Evolutionary conservation across 306 rosid species (phyloP), one percentile per base, ranked within the genome.

Genomic region (Luffa acutangula): DNA sequence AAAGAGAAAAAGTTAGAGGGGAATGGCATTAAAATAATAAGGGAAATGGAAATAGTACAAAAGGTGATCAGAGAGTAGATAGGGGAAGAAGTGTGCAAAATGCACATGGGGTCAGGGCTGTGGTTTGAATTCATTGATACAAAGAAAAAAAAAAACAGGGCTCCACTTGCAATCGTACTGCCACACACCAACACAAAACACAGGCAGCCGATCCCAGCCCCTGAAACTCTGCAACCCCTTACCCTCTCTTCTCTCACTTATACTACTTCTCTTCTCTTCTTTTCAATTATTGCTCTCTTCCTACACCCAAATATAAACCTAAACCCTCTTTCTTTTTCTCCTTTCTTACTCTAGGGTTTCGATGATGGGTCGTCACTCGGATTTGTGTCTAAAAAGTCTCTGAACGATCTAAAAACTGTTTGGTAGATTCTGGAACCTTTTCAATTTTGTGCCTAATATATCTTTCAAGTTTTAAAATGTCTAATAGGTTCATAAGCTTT

Each of bases 281-380:
- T 51, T 74, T 74, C 78, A 49, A 74, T 49, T 74, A 74, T 74
- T 76, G 69, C 10, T 76, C 53, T 76, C 31, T 25, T n/a, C n/a
- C n/a, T n/a, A n/a, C n/a, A 11, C 4, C 36, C 39, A 4, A 21
- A 71, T 71, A 43, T 10, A 4, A 69, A 70, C 4, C 54, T 8
- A 9, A 4, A 0, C 9, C 15, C 7, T n/a, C n/a, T 1, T 17
- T 6, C 42, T 7, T 41, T 7, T 37, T 5, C 17, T 14, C 7
- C 13, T 3, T 36, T 58, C 72, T 36, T 33, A 11, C 25, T 15
- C 6, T 41, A 17, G 48, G 6, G 49, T 41, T 56, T 6, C 10
- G 25, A 56, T 4, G 7, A 54, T 2, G 60, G 60, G 34, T 20
- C 64, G 13, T 25, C 31, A 25, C 31, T 25, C 31, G 31, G 31